Percentiles rank a stretch among this genome's conserved stretches.
These are phyloP conservation scores for Coniophora puteana DNA, from an alignment of 1,284 basidiomycete genomes.

Conservation along the genomic window DNA sequence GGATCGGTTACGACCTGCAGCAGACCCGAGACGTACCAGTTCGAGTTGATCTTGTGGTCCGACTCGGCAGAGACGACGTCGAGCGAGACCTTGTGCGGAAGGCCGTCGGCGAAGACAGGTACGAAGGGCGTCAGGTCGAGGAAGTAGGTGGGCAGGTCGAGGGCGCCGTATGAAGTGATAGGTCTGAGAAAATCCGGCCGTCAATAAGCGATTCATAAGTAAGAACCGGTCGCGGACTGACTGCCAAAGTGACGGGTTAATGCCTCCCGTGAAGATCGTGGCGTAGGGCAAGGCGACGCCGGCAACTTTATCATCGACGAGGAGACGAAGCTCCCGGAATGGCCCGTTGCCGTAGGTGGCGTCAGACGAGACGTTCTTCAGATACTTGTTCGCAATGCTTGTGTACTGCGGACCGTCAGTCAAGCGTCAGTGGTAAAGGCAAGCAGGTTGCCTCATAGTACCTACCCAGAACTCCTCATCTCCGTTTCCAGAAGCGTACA, in stretches of 20 bases:
- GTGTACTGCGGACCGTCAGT: slow-evolving; percentile 70
- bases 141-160: slow-evolving; percentile 77
- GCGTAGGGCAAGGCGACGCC: slow-evolving; percentile 77
- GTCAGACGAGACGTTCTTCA: slow-evolving; percentile 48
- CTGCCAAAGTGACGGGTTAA: slow-evolving; percentile 73
- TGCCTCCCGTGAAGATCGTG: slow-evolving; percentile 80
- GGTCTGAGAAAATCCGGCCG: slow-evolving; percentile 51
- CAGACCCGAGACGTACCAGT: slow-evolving; percentile 76
- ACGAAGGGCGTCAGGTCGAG: slow-evolving; percentile 79
- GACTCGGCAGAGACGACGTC: slow-evolving; percentile 71
- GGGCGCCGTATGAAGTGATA: slow-evolving; percentile 73
- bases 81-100: slow-evolving; percentile 64
- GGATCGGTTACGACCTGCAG: slow-evolving; percentile 68
- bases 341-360: slow-evolving; percentile 60
- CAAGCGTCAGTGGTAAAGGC: slow-evolving; percentile 1
- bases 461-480: slow-evolving; percentile 77
- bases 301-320: slow-evolving; percentile 72
- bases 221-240: slow-evolving; percentile 27
- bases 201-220: too few species aligned
- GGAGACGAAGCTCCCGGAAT: slow-evolving; percentile 75
- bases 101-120: slow-evolving; percentile 64
- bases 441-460: slow-evolving; percentile 6
- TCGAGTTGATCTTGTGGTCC: slow-evolving; percentile 61
- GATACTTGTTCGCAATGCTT: slow-evolving; percentile 61
- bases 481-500: slow-evolving; percentile 70